Evolutionary conservation across 495 filamentous ascomycete species (phyloP).

Genomic region (Niebla homalea): DNA sequence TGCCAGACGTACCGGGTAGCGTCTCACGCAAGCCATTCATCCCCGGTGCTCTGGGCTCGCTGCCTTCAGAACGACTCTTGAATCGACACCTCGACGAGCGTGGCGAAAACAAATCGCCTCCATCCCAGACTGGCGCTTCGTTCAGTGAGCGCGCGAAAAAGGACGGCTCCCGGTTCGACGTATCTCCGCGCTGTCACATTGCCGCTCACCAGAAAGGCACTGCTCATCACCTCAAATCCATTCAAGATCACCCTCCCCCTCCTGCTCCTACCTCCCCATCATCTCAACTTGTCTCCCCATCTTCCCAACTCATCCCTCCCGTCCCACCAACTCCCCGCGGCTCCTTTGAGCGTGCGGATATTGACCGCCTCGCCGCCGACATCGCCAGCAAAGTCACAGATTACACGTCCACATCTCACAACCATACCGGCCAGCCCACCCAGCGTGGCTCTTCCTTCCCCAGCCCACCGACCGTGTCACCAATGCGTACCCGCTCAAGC

Average conservation of each 20-base stretch:
- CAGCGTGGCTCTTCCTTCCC: conserved; percentile 4
- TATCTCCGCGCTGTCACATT: background rate
- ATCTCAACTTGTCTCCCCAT: background rate
- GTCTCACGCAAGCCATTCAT: conserved; percentile 37
- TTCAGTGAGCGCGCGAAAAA: background rate
- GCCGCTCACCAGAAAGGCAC: background rate
- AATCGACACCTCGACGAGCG: conserved; percentile 19
- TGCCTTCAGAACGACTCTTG: conserved; percentile 47
- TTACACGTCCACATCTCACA: conserved; percentile 5
- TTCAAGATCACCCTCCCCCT: background rate
- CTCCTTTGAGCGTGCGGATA: background rate
- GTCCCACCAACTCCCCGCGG: background rate
- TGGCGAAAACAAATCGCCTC: background rate
- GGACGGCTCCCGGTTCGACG: background rate
- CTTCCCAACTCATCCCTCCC: background rate
- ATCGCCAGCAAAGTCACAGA: background rate
- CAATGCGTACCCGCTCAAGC: conserved; percentile 7
- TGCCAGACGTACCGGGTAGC: conserved; percentile 20
- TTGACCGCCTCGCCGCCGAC: background rate
- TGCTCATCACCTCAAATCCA: background rate
- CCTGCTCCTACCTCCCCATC: background rate
- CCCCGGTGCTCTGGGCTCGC: conserved; percentile 40
- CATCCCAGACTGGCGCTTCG: too few species aligned
- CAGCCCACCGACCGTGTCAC: conserved; percentile 4
- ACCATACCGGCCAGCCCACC: background rate